phyloP scores from a whole-genome alignment of 441 rosid genomes.

The Gossypium gossypioides region DNA sequence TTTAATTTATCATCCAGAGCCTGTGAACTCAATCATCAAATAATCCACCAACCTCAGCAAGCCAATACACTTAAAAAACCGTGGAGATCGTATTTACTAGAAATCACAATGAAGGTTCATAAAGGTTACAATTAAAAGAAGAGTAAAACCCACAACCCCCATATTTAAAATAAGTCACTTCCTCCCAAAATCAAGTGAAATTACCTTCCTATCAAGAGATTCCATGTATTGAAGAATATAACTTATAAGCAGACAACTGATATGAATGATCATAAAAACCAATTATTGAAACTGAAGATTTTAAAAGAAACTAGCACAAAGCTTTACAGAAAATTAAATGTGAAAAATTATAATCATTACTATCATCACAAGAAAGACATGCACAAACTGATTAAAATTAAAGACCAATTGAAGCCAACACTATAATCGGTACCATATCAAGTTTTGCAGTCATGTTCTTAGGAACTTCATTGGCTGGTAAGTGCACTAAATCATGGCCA shows the following conservation, averaged over 20 bases:
- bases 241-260: background rate
- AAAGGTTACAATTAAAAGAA: background rate
- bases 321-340: background rate
- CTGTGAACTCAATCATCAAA: background rate
- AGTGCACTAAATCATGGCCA: constrained; percentile 26
- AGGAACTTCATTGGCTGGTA: constrained; percentile 31
- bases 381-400: constrained; percentile 3
- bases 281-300: background rate
- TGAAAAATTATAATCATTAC: background rate
- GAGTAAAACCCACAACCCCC: background rate
- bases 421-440: constrained; percentile 32
- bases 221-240: background rate
- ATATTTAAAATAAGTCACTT: background rate
- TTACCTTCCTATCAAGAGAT: background rate
- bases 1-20: background rate
- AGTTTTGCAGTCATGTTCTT: constrained; percentile 31
- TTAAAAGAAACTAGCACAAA: background rate
- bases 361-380: constrained; percentile 2
- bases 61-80: background rate
- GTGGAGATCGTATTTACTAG: background rate
- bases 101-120: background rate
- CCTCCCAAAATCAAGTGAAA: background rate
- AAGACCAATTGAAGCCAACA: constrained; percentile 12
- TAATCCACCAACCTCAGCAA: background rate
- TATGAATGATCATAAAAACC: background rate